Evolutionary conservation across 441 rosid genomes (phyloP), one percentile per base, ranked within the genome.

Genomic region (Lagerstroemia fauriei): DNA sequence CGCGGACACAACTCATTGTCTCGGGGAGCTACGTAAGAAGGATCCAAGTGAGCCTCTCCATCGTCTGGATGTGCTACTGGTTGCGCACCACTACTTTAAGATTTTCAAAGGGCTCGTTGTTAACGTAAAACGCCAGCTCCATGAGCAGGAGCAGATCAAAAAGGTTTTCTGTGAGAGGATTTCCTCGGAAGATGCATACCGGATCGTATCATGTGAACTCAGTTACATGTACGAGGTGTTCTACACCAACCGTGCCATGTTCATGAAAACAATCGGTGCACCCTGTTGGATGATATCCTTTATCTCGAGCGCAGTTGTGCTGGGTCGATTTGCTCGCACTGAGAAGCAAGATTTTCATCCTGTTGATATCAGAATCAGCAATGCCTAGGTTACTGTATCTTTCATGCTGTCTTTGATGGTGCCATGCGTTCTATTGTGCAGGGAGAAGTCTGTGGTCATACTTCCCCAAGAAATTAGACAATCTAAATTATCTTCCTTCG

Each of bases 291-390:
- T 90, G 93, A 73, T 69, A 71, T 63, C 77, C 73, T 48, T 85
- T 7, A 81, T 88, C 59, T 73, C 83, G 16, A 66, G 78, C 24
- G 82, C 88, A 8, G 80, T 88, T 29, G n/a, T 72, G 48, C 81
- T 89, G 18, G 69, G 57, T 2, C 22, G 86, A 48, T 91, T 90
- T 77, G 81, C 41, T 48, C 77, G 57, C 80, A 38, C 32, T 72
- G 85, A 66, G 7, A 59, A 75, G 31, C 88, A 88, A 82, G 27
- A 53, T 44, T 14, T 71, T 50, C 7, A 32, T 44, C 75, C 66
- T 9, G 51, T 51, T 24, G 92, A 92, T 73, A 88, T 89, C 48
- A 69, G 81, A 44, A 66, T 91, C 59, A 91, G 93, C 22, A 89
- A 89, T 31, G 84, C 89, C 17, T 80, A 90, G 90, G 81, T 92